Evolutionary conservation across 129 eudicot genomes (phyloP).

Genomic region (Helianthus tuberosus): DNA sequence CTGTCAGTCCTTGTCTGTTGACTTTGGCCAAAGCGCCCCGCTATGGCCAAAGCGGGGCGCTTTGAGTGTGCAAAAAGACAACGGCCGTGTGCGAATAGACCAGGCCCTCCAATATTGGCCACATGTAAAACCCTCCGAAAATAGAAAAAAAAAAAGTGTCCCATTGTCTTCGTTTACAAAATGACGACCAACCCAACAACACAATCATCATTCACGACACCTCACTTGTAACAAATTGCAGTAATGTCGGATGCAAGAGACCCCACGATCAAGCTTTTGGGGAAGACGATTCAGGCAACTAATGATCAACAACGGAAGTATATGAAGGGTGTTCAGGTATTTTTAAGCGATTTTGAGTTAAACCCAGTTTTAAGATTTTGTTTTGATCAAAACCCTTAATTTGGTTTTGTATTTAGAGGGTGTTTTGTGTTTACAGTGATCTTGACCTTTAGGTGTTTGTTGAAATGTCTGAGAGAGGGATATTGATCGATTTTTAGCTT

Average conservation of each 20-base stretch:
- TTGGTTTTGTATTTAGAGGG: neutral
- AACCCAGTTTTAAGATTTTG: neutral
- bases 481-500: neutral
- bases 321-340: conserved; percentile 23
- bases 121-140: conserved; percentile 14
- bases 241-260: conserved; percentile 25
- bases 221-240: neutral
- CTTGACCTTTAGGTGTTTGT: no score
- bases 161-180: conserved; percentile 1
- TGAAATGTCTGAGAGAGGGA: no score
- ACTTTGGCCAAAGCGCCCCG: no score
- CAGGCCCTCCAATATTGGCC: neutral
- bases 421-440: neutral
- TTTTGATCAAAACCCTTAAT: neutral
- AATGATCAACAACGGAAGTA: conserved; percentile 25
- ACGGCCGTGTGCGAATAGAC: no score
- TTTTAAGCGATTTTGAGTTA: neutral
- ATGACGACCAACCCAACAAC: conserved; percentile 9
- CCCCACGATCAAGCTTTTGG: conserved; percentile 14
- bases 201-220: conserved; percentile 14
- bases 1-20: no score
- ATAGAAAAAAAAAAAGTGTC: conserved; percentile 7
- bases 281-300: conserved; percentile 23
- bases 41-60: no score
- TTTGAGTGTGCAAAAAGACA: no score